Evolutionary conservation across 2,329 filamentous ascomycete species (phyloP).

Genomic region (Calonectria pteridis): DNA sequence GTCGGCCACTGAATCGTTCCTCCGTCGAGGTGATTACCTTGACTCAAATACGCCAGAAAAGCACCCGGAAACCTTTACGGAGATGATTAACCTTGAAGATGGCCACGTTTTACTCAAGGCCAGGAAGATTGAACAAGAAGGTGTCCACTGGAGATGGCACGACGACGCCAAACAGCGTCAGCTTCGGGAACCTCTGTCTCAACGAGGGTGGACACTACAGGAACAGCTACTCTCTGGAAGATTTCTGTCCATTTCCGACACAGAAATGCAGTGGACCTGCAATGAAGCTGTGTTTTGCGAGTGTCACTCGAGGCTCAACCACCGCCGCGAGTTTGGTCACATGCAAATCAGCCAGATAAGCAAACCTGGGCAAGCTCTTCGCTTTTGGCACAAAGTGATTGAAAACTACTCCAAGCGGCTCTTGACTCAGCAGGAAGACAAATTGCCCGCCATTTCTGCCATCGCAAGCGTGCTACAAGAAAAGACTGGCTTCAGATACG

Average conservation of each 20-base stretch:
- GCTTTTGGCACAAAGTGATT: constrained; percentile 46
- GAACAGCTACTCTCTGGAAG: constrained; percentile 33
- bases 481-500: constrained; percentile 39
- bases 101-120: neutral
- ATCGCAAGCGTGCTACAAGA: constrained; percentile 41
- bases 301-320: constrained; percentile 41
- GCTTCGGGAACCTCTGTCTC: constrained; percentile 27
- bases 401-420: constrained; percentile 44
- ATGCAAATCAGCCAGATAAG: constrained; percentile 28
- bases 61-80: neutral
- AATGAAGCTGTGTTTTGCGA: constrained; percentile 39
- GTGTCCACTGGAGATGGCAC: constrained; percentile 36
- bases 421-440: constrained; percentile 39
- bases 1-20: constrained; percentile 15
- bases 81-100: neutral
- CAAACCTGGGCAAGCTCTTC: constrained; percentile 34
- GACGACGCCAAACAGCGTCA: constrained; percentile 14
- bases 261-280: constrained; percentile 36
- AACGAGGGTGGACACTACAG: constrained; percentile 35
- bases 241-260: constrained; percentile 29
- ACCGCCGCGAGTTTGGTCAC: constrained; percentile 37
- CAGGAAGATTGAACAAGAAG: constrained; percentile 24
- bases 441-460: constrained; percentile 47
- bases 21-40: neutral
- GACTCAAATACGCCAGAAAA: neutral